Percentiles rank a stretch among this genome's conserved stretches.
These are phyloP conservation scores for Candida cerambycidarum DNA, from an alignment of 805 yeast species.

Conservation along the genomic window DNA sequence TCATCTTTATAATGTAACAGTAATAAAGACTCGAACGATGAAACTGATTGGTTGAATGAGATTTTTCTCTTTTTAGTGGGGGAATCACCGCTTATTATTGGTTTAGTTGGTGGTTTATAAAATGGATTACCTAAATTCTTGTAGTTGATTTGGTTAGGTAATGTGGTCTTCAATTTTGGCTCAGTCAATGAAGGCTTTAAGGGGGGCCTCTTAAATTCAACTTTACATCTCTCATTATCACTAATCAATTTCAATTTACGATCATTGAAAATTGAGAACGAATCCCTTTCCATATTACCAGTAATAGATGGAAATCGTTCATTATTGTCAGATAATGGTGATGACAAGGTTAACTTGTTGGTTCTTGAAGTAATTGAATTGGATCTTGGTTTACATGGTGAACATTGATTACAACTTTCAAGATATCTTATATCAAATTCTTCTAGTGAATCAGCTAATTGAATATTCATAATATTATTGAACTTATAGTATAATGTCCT, in stretches of 20 bases:
- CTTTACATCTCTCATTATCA: conserved; percentile 6
- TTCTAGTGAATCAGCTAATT: conserved; percentile 24
- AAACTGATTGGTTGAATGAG: conserved; percentile 9
- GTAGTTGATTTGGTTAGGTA: conserved; percentile 5
- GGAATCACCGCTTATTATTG: conserved; percentile 6
- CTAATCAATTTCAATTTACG: conserved; percentile 8
- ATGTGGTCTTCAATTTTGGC: conserved; percentile 1
- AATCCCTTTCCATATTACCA: background rate
- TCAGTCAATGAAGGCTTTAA: conserved; percentile 24
- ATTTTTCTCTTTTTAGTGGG: conserved; percentile 16
- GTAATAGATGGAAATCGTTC: conserved; percentile 6
- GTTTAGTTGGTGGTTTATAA: conserved; percentile 17
- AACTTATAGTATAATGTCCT: background rate
- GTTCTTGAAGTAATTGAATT: conserved; percentile 13
- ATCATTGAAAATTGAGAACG: conserved; percentile 13
- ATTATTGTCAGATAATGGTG: conserved; percentile 22
- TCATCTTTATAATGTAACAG: conserved; percentile 9
- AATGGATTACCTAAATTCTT: conserved; percentile 18
- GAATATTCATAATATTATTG: conserved; percentile 15
- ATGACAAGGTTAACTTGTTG: conserved; percentile 20
- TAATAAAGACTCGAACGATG: conserved; percentile 13
- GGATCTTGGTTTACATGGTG: conserved; percentile 8
- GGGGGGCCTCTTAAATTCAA: conserved; percentile 20
- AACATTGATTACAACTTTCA: conserved; percentile 22
- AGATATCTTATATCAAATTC: conserved; percentile 24